phyloP scores from a whole-genome alignment of 257 asterid species.

The Penstemon newberryi region DNA sequence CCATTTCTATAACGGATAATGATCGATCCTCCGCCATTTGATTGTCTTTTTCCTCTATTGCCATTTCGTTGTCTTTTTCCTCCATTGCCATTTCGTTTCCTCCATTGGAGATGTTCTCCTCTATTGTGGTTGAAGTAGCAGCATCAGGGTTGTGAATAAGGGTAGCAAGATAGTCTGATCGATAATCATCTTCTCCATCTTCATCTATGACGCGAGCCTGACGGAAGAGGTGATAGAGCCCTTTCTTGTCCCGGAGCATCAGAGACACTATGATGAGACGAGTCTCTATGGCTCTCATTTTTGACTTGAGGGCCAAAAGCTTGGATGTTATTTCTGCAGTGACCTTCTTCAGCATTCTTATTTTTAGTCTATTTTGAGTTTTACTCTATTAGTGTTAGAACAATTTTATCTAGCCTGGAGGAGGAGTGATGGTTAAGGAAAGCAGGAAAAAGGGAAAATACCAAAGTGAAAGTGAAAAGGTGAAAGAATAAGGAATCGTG shows the following conservation, averaged over 20 bases:
- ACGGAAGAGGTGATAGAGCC: conserved; percentile 25
- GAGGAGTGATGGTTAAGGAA: conserved; percentile 36
- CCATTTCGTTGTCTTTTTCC: neutral
- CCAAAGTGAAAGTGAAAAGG: conserved; percentile 33
- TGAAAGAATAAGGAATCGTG: conserved; percentile 15
- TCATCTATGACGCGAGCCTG: neutral
- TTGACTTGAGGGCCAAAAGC: conserved; percentile 27
- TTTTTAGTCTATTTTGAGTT: neutral
- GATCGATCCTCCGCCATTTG: conserved; percentile 4
- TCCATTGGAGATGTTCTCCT: neutral
- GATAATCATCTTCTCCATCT: conserved; percentile 9
- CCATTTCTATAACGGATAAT: conserved; percentile 24
- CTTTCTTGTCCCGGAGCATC: conserved; percentile 35
- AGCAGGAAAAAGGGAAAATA: neutral
- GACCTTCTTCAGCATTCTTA: conserved; percentile 35
- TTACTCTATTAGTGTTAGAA: neutral
- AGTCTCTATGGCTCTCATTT: conserved; percentile 35
- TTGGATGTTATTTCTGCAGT: conserved; percentile 32
- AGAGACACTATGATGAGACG: conserved; percentile 37
- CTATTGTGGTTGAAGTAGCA: conserved; percentile 19
- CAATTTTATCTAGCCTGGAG: neutral
- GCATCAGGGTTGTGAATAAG: conserved; percentile 13
- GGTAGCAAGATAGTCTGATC: neutral
- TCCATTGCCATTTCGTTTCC: conserved; percentile 6
- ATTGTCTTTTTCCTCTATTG: neutral